phyloP scores from a whole-genome alignment of 2,329 filamentous ascomycete genomes.

The Venturia effusa region DNA sequence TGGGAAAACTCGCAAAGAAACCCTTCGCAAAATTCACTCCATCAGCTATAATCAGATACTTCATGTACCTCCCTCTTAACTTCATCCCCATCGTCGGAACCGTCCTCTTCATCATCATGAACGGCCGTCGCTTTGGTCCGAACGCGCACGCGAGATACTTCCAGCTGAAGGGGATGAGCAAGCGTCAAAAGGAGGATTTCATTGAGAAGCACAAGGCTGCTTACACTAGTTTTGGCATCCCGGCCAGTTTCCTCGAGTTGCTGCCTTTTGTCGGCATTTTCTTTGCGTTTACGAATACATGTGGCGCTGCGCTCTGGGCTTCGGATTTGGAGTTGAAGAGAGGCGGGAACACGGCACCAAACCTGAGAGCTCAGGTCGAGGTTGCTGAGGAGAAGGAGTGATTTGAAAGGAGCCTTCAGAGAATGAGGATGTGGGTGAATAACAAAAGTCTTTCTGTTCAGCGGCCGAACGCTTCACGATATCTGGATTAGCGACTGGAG shows the following conservation, averaged over 20 bases:
- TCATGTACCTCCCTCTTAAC: constrained; percentile 83
- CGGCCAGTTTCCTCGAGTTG: constrained; percentile 68
- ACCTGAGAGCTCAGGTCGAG: constrained; percentile 1
- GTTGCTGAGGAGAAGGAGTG: constrained; percentile 5
- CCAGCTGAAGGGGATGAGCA: constrained; percentile 76
- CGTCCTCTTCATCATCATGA: constrained; percentile 64
- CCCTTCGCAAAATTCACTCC: constrained; percentile 38
- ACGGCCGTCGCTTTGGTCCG: constrained; percentile 45
- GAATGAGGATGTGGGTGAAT: neutral
- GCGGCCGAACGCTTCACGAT: neutral
- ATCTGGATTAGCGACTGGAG: neutral
- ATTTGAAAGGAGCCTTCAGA: neutral
- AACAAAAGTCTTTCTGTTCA: no score
- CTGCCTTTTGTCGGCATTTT: constrained; percentile 66
- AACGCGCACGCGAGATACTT: constrained; percentile 61
- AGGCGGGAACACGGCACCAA: constrained; percentile 3
- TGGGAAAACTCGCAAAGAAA: constrained; percentile 41
- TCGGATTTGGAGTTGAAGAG: constrained; percentile 40
- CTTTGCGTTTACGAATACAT: constrained; percentile 79
- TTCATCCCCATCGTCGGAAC: constrained; percentile 88
- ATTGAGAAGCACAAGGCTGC: constrained; percentile 59
- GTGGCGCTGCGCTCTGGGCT: constrained; percentile 78
- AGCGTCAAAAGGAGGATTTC: constrained; percentile 54
- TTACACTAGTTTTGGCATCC: constrained; percentile 66
- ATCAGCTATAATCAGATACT: constrained; percentile 53